Evolutionary conservation across 2,329 filamentous ascomycete species (phyloP).

Genomic region (Fusarium verticillioides): DNA sequence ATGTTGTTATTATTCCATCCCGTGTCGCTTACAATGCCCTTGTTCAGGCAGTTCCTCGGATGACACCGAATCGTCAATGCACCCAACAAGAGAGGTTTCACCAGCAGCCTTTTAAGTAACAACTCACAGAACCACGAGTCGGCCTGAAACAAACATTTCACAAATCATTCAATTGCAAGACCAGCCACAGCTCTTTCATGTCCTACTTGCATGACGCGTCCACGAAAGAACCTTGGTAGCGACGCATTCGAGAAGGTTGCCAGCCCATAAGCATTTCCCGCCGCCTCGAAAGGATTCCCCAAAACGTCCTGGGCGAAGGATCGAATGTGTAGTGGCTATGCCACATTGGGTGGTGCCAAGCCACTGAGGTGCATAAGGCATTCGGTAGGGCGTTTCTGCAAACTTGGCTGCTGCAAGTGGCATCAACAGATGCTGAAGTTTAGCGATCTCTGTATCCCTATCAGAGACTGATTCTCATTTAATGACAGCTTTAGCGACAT

Average conservation of each 20-base stretch:
- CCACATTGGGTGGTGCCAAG: background rate
- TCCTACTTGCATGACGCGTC: background rate
- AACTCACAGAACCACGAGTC: too few species aligned
- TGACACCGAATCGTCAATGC: background rate
- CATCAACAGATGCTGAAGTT: too few species aligned
- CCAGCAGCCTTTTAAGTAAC: too few species aligned
- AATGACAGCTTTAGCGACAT: too few species aligned
- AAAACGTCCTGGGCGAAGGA: background rate
- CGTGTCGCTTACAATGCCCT: background rate
- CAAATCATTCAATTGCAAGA: too few species aligned
- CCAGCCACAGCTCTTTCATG: too few species aligned
- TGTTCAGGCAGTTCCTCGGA: background rate
- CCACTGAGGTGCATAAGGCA: background rate
- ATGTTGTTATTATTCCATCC: background rate
- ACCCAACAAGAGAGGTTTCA: too few species aligned
- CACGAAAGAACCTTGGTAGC: background rate
- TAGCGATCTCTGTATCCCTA: fast-evolving
- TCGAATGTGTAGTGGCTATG: background rate
- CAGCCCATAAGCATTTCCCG: background rate
- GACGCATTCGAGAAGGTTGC: background rate
- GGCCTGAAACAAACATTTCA: too few species aligned
- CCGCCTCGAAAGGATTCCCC: background rate
- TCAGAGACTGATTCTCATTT: too few species aligned
- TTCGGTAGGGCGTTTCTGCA: background rate
- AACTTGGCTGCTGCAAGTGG: background rate